A percentile compares a stretch with the other conserved stretches of the same genome.
Conservation (phyloP, 1,284 basidiomycete genomes). For the Trichosporon coremiiforme region DNA sequence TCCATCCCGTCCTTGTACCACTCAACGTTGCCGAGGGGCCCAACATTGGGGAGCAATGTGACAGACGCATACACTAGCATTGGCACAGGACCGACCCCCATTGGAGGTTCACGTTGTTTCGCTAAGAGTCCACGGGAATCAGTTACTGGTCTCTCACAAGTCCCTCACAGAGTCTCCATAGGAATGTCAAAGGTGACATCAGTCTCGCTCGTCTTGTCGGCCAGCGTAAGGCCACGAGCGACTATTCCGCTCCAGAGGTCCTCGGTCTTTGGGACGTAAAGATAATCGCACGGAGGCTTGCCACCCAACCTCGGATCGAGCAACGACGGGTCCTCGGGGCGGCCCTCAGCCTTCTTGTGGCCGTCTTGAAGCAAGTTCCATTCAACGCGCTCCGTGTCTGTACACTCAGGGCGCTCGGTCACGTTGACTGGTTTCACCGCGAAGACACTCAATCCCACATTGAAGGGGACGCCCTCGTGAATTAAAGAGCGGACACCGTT, state of each 20-base stretch:
- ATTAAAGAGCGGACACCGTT: background rate
- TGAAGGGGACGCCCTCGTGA: background rate
- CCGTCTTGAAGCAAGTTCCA: background rate
- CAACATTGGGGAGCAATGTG: background rate
- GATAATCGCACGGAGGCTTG: background rate
- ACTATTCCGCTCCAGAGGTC: background rate
- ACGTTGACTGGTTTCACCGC: background rate
- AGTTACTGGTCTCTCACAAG: no score
- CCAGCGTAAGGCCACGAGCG: background rate
- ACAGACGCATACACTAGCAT: background rate
- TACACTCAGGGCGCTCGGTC: background rate
- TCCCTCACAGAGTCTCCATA: background rate
- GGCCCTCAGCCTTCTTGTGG: no score
- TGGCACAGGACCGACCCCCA: no score
- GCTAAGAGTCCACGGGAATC: no score
- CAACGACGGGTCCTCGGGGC: no score
- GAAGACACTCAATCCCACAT: background rate
- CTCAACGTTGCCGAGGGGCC: background rate
- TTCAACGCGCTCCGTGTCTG: background rate
- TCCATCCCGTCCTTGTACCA: background rate
- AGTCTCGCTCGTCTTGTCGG: background rate
- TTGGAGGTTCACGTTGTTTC: no score
- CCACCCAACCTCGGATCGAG: no score
- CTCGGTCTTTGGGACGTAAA: background rate
- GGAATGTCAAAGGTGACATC: background rate